These are phyloP conservation scores for Backusella parvicylindrica DNA, from an alignment of 192 early-diverging fungal species.

Conservation along the genomic window DNA sequence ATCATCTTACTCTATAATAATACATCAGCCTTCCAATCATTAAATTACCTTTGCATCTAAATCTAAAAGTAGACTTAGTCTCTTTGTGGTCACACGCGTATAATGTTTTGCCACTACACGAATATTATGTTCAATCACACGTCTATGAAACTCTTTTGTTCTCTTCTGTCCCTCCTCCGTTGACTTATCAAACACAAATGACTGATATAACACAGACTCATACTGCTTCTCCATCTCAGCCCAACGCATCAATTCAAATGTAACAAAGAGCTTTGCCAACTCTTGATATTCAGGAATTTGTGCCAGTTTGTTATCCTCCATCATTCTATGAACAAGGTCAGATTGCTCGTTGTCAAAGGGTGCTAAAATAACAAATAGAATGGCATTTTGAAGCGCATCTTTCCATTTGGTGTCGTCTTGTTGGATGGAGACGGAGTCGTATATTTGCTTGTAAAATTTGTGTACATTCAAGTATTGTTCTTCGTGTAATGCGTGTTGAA, in stretches of 20 bases:
- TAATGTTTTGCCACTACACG: constrained; percentile 97
- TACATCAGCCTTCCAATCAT: neutral
- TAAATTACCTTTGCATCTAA: constrained; percentile 65
- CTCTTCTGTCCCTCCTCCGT: constrained; percentile 78
- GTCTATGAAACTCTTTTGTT: constrained; percentile 77
- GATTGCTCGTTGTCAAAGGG: constrained; percentile 97
- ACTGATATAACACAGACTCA: constrained; percentile 67
- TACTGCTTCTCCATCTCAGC: constrained; percentile 89
- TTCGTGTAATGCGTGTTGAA: constrained; percentile 91
- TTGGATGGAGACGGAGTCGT: constrained; percentile 78
- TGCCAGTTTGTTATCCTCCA: constrained; percentile 65
- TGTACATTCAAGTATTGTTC: constrained; percentile 85
- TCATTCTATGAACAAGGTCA: constrained; percentile 89
- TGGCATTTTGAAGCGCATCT: constrained; percentile 72
- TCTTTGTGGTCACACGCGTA: constrained; percentile 77
- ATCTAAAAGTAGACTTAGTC: constrained; percentile 90
- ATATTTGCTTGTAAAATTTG: constrained; percentile 91
- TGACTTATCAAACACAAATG: constrained; percentile 65
- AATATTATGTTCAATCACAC: constrained; percentile 98
- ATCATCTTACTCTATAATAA: neutral
- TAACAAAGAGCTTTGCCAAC: constrained; percentile 88
- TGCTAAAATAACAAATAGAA: constrained; percentile 84
- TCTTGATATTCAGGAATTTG: constrained; percentile 66
- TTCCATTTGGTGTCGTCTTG: constrained; percentile 76
- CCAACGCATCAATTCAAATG: constrained; percentile 94